phyloP scores from a whole-genome alignment of 1,139 yeast species.

The Lodderomyces margitis region DNA sequence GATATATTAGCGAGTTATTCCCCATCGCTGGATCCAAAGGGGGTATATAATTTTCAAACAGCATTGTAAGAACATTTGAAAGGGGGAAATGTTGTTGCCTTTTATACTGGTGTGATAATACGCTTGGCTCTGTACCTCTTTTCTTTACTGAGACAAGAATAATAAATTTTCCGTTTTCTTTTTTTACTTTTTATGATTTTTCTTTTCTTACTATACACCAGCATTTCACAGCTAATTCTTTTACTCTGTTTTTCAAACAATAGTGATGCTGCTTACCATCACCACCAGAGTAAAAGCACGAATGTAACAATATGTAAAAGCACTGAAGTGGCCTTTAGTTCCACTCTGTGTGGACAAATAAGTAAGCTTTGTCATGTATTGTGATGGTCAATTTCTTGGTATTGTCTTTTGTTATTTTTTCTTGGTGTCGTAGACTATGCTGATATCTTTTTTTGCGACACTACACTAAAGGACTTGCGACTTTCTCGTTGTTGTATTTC shows the following conservation, averaged over 20 bases:
- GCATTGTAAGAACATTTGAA: neutral
- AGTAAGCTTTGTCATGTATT: neutral
- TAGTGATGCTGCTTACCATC: too few species aligned
- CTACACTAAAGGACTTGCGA: too few species aligned
- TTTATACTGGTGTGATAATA: neutral
- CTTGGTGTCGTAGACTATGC: neutral
- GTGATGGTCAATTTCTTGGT: neutral
- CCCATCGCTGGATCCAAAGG: slow-evolving; percentile 13
- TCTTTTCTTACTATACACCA: too few species aligned
- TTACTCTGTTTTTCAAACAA: too few species aligned
- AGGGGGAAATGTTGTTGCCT: neutral
- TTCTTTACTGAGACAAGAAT: neutral
- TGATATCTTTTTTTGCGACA: too few species aligned
- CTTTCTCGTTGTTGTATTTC: neutral
- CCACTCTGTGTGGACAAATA: too few species aligned
- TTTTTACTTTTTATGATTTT: neutral
- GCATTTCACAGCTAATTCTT: too few species aligned
- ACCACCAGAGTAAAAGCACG: too few species aligned
- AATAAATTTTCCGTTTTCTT: neutral
- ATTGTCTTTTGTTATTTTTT: neutral
- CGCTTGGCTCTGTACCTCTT: slow-evolving; percentile 1
- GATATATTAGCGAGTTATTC: slow-evolving; percentile 13
- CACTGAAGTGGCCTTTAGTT: too few species aligned
- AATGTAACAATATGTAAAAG: too few species aligned
- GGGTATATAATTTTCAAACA: slow-evolving; percentile 4